Evolutionary conservation across 2,329 filamentous ascomycete species (phyloP), one percentile per base, ranked within the genome.

Genomic region (Diplodia corticola): DNA sequence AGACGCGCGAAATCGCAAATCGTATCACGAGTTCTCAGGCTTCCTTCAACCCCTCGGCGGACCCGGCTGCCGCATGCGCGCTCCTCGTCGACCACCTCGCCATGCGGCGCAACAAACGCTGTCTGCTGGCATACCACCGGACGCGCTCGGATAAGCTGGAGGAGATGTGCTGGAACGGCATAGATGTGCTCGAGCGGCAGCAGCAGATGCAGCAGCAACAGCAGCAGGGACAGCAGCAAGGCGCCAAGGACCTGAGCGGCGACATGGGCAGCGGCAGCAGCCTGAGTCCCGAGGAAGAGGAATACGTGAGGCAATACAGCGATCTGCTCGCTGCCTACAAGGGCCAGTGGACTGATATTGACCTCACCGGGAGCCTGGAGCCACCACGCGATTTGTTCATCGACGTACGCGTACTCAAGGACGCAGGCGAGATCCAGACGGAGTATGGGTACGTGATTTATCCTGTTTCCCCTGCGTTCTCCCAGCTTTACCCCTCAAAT

Each of bases 391-490:
- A 99, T 79, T 81, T 99, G 63, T 99, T 98, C 77, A 96, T 99
- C 73, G 95, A 99, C 77, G 95, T 99, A 40, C 85, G 95, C 54
- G 95, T 99, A 57, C 80, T 99, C 69, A 97, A 95, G 77, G 95
- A 99, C 81, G 95, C 94, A 1, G 95, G 96, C 4, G 95, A 99
- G 82, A 97, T 99, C 70, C 94, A 99, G 81, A 99, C 95, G 0
- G 96, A 99, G 83, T 99, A 99, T 76, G 95, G 95, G 91, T 96
- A 84, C 78, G 89, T 82, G 55, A 30, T 40, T 40, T 65, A 13
- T 64, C 26, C 10, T n/a, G 48, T 35, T 61, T 24, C 28, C 4
- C 40, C 40, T 24, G 26, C 13, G 4, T 10, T 63, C 59, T 63
- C 48, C 22, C 57, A 15, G 4, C 61, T 69, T 44, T 70, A 63